phyloP scores from a whole-genome alignment of 2,329 filamentous ascomycete species.

The Berkeleyomyces rouxiae region DNA sequence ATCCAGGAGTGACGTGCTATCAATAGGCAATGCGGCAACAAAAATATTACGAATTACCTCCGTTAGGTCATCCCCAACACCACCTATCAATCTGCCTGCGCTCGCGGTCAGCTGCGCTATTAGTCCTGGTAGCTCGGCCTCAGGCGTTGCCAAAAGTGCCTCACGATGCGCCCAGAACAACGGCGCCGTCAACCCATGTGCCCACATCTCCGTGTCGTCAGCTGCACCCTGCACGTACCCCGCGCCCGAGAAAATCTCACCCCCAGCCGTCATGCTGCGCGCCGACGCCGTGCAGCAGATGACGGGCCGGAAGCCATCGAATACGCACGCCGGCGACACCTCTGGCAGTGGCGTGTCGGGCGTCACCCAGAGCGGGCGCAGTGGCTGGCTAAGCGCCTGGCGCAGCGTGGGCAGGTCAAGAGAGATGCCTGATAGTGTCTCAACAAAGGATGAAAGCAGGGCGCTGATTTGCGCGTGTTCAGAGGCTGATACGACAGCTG shows the following conservation, averaged over 20 bases:
- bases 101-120: slow-evolving; percentile 26
- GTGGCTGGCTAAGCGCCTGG: slow-evolving; percentile 46
- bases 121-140: slow-evolving; percentile 42
- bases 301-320: slow-evolving; percentile 49
- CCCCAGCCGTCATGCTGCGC: slow-evolving; percentile 49
- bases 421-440: slow-evolving; percentile 36
- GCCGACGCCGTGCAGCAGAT: slow-evolving; percentile 76
- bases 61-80: slow-evolving; percentile 5
- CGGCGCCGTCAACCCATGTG: slow-evolving; percentile 56
- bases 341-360: slow-evolving; percentile 38
- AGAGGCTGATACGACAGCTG: slow-evolving; percentile 53
- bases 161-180: slow-evolving; percentile 63
- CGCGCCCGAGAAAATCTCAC: slow-evolving; percentile 37
- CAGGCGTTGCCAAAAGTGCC: slow-evolving; percentile 42
- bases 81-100: slow-evolving; percentile 10
- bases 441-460: slow-evolving; percentile 39
- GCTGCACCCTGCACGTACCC: slow-evolving; percentile 83
- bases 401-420: slow-evolving; percentile 40
- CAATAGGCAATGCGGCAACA: slow-evolving; percentile 23
- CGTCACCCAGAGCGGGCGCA: slow-evolving; percentile 67
- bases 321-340: slow-evolving; percentile 22
- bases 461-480: slow-evolving; percentile 65
- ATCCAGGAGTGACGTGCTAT: slow-evolving; percentile 1
- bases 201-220: slow-evolving; percentile 92
- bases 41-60: slow-evolving; percentile 24